phyloP scores from a whole-genome alignment of 768 basidiomycete species.

The Lentinula guzmanii region DNA sequence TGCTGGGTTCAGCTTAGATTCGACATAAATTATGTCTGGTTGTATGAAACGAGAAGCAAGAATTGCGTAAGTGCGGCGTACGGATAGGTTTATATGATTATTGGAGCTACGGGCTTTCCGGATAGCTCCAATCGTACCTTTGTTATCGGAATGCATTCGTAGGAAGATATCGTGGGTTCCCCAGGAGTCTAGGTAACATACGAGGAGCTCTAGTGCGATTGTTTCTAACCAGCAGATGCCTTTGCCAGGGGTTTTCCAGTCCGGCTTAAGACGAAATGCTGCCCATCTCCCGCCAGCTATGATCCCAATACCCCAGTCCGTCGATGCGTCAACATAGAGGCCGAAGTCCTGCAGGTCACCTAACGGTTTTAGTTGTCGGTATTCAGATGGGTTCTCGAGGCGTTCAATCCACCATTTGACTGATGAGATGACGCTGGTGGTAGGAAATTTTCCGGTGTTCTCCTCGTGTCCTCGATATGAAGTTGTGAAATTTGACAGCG shows the following conservation, averaged over 20 bases:
- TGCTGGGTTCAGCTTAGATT: too few species aligned
- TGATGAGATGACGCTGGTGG: constrained; percentile 23
- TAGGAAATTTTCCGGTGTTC: too few species aligned
- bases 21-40: too few species aligned
- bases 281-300: constrained; percentile 20
- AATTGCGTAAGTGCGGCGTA: constrained; percentile 6
- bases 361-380: constrained; percentile 11
- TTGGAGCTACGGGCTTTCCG: constrained; percentile 13
- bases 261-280: constrained; percentile 14
- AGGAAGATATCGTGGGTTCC: constrained; percentile 17
- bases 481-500: too few species aligned
- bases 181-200: constrained; percentile 4
- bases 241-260: constrained; percentile 12
- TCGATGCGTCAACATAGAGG: constrained; percentile 31
- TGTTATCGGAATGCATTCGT: constrained; percentile 25
- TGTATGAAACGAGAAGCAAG: constrained; percentile 5
- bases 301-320: constrained; percentile 33
- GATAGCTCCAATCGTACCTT: constrained; percentile 24
- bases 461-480: too few species aligned
- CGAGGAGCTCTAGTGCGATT: constrained; percentile 14
- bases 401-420: constrained; percentile 25
- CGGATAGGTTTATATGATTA: constrained; percentile 11
- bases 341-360: constrained; percentile 7
- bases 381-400: neutral
- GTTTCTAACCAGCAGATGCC: constrained; percentile 21